Conservation (phyloP, 202 grass and related monocot species). For the Carex sylvatica region DNA sequence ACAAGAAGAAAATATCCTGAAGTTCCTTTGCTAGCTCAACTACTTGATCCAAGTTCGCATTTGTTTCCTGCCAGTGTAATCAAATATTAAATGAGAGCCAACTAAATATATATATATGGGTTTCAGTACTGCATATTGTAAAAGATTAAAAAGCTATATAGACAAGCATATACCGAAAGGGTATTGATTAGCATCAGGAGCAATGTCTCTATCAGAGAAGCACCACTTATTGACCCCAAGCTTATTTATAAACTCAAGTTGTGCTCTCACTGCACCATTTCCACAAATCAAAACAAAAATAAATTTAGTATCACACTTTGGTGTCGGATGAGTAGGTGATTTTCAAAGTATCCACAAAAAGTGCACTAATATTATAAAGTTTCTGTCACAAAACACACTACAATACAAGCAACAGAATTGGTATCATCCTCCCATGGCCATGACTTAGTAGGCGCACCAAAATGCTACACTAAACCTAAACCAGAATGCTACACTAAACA, state of each 20-base stretch:
- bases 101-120: neutral
- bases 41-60: conserved; percentile 90
- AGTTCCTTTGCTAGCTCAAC: conserved; percentile 85
- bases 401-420: conserved; percentile 49
- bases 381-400: neutral
- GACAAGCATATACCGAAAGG: conserved; percentile 43
- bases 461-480: no score
- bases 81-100: neutral
- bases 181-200: conserved; percentile 76
- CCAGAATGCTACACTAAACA: no score
- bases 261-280: conserved; percentile 68
- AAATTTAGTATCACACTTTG: neutral
- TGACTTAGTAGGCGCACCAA: conserved; percentile 77
- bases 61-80: conserved; percentile 57
- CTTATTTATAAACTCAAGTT: conserved; percentile 94
- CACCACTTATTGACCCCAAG: conserved; percentile 95
- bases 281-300: neutral
- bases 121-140: neutral
- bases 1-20: no score
- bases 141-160: neutral
- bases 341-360: neutral
- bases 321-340: neutral
- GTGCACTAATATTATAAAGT: neutral
- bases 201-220: conserved; percentile 96
- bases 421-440: conserved; percentile 99